Base-by-base conservation (phyloP, 495 filamentous ascomycete species). In the Xylaria flabelliformis region DNA sequence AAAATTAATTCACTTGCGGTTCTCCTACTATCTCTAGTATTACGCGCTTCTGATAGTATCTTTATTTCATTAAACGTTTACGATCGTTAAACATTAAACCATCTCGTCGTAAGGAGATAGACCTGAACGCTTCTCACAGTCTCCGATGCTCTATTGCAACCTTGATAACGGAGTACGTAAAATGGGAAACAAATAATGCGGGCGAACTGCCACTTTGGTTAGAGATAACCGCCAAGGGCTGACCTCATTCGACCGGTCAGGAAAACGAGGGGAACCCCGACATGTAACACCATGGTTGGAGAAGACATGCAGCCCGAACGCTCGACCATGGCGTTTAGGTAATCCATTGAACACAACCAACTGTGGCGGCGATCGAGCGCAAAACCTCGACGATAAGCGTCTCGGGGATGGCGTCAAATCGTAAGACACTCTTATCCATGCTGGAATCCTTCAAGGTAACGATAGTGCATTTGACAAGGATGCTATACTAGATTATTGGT, bases 381-480 rank as follows among this genome's bases (percentile, higher is more conserved):
- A 32, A 32, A 17, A n/a, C 24, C 53, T 56, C 4, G 21, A 56
- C 26, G 53, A 56, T 24, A 32, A 32, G 53, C 26, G 51, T 55
- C 21, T 55, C 21, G 51, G 10, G 26, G 21, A 55, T 56, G 53
- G 53, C 26, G 53, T 26, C 53, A 56, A 56, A 56, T 32, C 17
- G 26, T 56, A 56, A 32, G 53, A 56, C 17, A 17, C 53, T 56
- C 53, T 56, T 5, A 29, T 6, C 24, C 24, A 8, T 56, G 53
- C 53, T 56, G 21, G 53, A 56, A 56, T 56, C 53, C 53, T 56
- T 32, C 53, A 32, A 32, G 53, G 53, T 56, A 56, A 56, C 53
- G 26, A 56, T 56, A 17, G 53, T 12, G 26, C 53, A 5, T 13
- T 32, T 17, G 53, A 10, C 12, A 15, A 32, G 24, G 53, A 4